Base-by-base conservation (phyloP, 176 grass and related monocot genomes). In the Oryza australiensis region DNA sequence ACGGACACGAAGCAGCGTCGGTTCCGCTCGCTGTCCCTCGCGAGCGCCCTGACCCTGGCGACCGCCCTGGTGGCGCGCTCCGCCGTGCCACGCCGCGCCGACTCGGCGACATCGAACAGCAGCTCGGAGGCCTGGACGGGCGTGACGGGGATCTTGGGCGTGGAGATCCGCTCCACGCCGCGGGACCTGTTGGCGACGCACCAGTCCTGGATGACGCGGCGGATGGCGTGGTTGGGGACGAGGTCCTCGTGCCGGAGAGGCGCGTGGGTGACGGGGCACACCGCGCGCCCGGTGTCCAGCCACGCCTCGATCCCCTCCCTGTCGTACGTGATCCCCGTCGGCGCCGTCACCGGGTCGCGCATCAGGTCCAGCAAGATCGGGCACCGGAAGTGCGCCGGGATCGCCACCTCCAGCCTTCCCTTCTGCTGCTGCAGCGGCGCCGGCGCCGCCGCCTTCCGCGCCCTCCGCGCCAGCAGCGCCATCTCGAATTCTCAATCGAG, bases 91-190 rank as follows among this genome's bases (percentile, higher is more conserved):
- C 24, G 51, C 12, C 84, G n/a, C 62, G 87, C 66, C 30, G 77
- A 55, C 0, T n/a, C 92, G 26, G 69, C 79, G 77, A 98, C 70
- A n/a, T 91, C 88, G 64, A 81, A 92, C 30, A 94, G 55, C 15
- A 94, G 82, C 65, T 91, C 90, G 38, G 83, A 85, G 0, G 80
- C 88, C 65, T 93, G 92, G 22, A 73, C 79, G 32, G 72, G 87
- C n/a, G 74, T 92, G 41, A 97, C 75, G 42, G 95, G 95, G 71
- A 98, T 94, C 87, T 92, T 94, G 20, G 95, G 95, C 22, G 95
- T 98, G 46, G 92, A 92, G 30, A 98, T 98, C 12, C 95, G 86
- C 81, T 98, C 92, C n/a, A 98, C 70, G n/a, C 95, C 95, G 35
- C 60, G 73, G 62, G 92, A 80, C 7, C 92, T 81, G 88, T 94